Conservation (phyloP, 2,329 filamentous ascomycete genomes). For the Microdochium nivale region DNA sequence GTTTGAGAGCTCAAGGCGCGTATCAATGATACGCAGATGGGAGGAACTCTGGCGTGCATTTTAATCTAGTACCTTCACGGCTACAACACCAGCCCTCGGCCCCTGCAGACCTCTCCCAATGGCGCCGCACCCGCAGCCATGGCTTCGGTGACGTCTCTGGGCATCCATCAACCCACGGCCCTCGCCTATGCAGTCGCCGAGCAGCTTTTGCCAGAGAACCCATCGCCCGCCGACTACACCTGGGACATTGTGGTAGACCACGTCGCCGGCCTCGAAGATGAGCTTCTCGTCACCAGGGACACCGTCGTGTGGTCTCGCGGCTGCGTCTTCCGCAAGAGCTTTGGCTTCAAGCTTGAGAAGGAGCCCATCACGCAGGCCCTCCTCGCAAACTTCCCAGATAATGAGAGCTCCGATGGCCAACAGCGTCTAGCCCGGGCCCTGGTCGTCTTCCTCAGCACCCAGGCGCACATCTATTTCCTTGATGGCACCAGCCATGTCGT, state of each 20-base stretch:
- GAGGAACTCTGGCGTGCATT: too few species aligned
- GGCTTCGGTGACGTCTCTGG: constrained; percentile 85
- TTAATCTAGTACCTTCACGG: neutral
- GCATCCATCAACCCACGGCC: constrained; percentile 80
- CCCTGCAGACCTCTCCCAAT: constrained; percentile 5
- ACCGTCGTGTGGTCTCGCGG: constrained; percentile 87
- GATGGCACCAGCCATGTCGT: constrained; percentile 81
- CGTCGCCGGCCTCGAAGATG: constrained; percentile 53
- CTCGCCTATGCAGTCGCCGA: constrained; percentile 78
- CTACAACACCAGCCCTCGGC: neutral
- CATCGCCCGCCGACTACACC: constrained; percentile 56
- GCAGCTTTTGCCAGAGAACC: constrained; percentile 61
- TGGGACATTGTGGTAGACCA: constrained; percentile 58
- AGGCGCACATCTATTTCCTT: constrained; percentile 89
- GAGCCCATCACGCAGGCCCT: constrained; percentile 81
- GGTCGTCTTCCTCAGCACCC: constrained; percentile 84
- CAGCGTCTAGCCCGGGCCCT: constrained; percentile 54
- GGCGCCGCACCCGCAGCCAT: constrained; percentile 37
- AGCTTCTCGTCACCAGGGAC: constrained; percentile 65
- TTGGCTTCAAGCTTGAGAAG: constrained; percentile 78
- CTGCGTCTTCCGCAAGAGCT: constrained; percentile 74
- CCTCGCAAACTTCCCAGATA: constrained; percentile 68
- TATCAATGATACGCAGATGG: too few species aligned
- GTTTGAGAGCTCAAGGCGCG: neutral
- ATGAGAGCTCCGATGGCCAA: constrained; percentile 22